These are phyloP conservation scores for Colletotrichum lupini DNA, from an alignment of 2,329 filamentous ascomycete genomes.

Conservation along the genomic window DNA sequence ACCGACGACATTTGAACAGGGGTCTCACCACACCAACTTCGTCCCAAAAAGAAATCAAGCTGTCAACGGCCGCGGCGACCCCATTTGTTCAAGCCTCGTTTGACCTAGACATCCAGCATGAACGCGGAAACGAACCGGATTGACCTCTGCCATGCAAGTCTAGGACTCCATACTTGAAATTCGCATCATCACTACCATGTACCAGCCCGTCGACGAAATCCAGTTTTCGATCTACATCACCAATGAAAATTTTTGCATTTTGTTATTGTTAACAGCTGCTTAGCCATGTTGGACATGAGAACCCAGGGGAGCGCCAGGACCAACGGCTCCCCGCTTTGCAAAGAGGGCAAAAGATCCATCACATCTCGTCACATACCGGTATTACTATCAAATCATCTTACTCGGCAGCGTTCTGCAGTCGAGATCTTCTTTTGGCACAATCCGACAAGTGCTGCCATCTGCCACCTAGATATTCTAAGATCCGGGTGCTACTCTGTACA, in stretches of 20 bases:
- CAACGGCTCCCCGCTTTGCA: background rate
- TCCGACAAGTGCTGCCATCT: background rate
- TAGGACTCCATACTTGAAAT: background rate
- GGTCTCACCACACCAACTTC: background rate
- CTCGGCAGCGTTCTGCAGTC: background rate
- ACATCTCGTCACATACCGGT: background rate
- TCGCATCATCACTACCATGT: background rate
- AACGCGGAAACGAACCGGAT: background rate
- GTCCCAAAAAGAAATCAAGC: background rate
- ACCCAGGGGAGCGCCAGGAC: background rate
- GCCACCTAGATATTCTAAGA: background rate
- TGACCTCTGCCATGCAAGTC: conserved; percentile 17
- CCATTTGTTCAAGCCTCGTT: conserved; percentile 32
- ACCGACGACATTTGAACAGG: background rate
- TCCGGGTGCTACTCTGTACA: background rate
- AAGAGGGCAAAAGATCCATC: background rate
- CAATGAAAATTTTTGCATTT: conserved; percentile 15
- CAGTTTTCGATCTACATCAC: background rate
- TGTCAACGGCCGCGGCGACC: conserved; percentile 26
- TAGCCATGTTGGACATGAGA: background rate
- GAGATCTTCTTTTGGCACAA: background rate
- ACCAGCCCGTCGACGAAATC: background rate
- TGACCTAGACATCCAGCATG: conserved; percentile 20
- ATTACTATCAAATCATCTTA: background rate
- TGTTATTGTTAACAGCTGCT: background rate